phyloP scores from a whole-genome alignment of 2,329 filamentous ascomycete species.

The Sphaerostilbella broomeana region DNA sequence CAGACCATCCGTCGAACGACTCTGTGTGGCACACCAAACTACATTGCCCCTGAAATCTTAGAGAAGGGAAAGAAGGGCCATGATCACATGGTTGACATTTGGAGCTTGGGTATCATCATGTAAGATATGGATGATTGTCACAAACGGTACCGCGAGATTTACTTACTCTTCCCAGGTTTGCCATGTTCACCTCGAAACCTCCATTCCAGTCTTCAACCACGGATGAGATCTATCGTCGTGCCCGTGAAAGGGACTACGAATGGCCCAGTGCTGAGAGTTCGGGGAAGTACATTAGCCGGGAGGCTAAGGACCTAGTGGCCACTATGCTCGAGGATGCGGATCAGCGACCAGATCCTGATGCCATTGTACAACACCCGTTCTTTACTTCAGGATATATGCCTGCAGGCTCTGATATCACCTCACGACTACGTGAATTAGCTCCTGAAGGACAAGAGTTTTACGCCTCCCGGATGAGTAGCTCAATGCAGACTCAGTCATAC shows the following conservation, averaged over 20 bases:
- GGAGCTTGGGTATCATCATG: slow-evolving; percentile 97
- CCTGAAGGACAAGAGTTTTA: slow-evolving; percentile 56
- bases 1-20: slow-evolving; percentile 79
- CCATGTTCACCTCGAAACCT: slow-evolving; percentile 91
- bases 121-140: slow-evolving; percentile 37
- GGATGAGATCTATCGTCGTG: slow-evolving; percentile 75
- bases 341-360: slow-evolving; percentile 65
- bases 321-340: slow-evolving; percentile 70
- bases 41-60: slow-evolving; percentile 93
- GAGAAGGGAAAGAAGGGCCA: slow-evolving; percentile 92
- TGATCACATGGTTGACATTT: slow-evolving; percentile 96
- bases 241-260: slow-evolving; percentile 66
- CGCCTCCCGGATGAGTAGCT: slow-evolving; percentile 37
- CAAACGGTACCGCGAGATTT: not conserved
- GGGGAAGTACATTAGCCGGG: slow-evolving; percentile 63
- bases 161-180: slow-evolving; percentile 56
- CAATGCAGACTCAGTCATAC: slow-evolving; percentile 40
- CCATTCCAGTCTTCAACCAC: slow-evolving; percentile 91
- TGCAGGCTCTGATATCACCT: slow-evolving; percentile 49
- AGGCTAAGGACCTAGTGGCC: slow-evolving; percentile 72
- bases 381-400: slow-evolving; percentile 74
- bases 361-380: slow-evolving; percentile 72
- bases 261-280: slow-evolving; percentile 65
- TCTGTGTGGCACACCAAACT: slow-evolving; percentile 94
- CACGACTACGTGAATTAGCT: slow-evolving; percentile 49